These are phyloP conservation scores for Cystofilobasidium capitatum DNA, from an alignment of 768 basidiomycete genomes.

Conservation along the genomic window DNA sequence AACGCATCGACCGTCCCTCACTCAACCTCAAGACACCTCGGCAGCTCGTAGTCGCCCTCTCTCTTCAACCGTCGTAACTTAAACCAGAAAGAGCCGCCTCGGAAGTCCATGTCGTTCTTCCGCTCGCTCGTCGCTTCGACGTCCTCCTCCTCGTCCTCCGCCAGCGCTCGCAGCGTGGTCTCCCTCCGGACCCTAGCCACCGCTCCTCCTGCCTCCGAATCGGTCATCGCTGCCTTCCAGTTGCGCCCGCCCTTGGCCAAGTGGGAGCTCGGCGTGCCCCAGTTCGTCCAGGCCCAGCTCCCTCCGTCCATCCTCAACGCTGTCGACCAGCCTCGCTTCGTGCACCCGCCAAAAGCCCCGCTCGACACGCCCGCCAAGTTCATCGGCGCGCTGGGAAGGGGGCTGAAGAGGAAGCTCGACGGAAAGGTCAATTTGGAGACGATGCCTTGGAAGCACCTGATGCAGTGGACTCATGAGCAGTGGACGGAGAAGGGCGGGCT, in stretches of 20 bases:
- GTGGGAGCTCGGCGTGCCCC: background rate
- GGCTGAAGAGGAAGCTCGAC: background rate
- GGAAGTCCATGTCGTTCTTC: background rate
- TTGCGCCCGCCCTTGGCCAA: background rate
- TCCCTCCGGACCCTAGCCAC: background rate
- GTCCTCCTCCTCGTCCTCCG: background rate
- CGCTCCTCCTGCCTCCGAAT: background rate
- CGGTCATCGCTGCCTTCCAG: background rate
- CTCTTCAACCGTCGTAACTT: no score
- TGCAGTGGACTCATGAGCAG: background rate
- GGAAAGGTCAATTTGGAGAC: slow-evolving; percentile 1
- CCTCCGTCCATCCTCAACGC: background rate
- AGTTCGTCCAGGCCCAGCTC: background rate
- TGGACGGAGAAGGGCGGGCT: background rate
- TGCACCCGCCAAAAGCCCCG: background rate
- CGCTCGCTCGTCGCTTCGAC: slow-evolving; percentile 6
- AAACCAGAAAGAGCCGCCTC: no score
- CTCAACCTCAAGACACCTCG: no score
- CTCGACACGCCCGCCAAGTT: background rate
- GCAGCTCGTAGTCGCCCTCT: no score
- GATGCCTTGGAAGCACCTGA: background rate
- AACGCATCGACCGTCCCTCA: no score
- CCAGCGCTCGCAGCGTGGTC: background rate
- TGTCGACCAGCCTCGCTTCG: background rate
- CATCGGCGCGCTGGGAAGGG: background rate